Base-by-base conservation (phyloP, 2,329 filamentous ascomycete genomes). In the Diplocarpon rosae region DNA sequence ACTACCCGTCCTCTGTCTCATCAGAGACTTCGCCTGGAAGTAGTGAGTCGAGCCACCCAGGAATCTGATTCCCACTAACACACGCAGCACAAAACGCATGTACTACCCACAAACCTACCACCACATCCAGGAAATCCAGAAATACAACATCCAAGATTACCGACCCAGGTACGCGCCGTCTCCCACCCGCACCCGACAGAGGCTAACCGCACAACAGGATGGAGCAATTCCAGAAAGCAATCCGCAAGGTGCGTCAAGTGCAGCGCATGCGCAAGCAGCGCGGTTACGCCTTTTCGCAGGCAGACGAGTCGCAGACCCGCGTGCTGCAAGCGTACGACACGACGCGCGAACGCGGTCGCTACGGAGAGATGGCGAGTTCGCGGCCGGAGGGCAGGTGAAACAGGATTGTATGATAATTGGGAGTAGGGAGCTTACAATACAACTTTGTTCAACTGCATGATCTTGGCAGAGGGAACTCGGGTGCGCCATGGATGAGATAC, bases 211-310 rank as follows among this genome's bases (percentile, higher is more conserved):
- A 33, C n/a, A 20, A 50, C 52, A 90, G 85, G 61, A 98, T 98
- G 92, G 92, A 98, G 62, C 92, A 98, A 67, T 98, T 98, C 72
- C 92, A 98, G 68, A 98, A 98, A 68, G 92, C 92, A 16, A 96
- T 98, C 61, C 84, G 92, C 59, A 98, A 98, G 69, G 92, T 98
- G 42, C 80, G 92, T 41, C 92, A 98, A 66, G 92, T 96, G 33
- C 92, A 96, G 68, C 85, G 92, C 52, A 98, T 96, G 92, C 87
- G 92, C 63, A 98, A 98, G 69, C 92, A 98, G 69, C 84, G 92
- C 60, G 92, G 92, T 29, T 98, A 98, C 62, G 92, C 92, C 50
- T 98, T 98, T 67, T 95, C 87, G 56, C 89, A 95, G 66, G 93
- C 90, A 47, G 92, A 98, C 63, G 92, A 98, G 66, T 87, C 83